These are phyloP conservation scores for Porcisia hertigi DNA, from an alignment of 208 protist species.

Conservation along the genomic window DNA sequence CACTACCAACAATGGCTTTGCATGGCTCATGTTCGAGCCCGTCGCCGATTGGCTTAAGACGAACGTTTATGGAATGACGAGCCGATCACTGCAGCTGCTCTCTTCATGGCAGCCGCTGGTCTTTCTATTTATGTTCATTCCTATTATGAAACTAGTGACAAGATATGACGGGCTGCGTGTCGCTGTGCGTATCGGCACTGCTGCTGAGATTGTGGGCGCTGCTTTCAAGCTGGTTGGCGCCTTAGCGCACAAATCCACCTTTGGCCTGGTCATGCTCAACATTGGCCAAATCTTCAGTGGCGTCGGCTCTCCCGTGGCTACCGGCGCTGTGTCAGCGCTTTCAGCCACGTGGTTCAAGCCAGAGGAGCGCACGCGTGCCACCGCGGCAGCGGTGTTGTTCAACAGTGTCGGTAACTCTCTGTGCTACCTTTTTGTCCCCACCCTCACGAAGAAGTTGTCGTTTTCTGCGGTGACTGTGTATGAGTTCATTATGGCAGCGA, in stretches of 20 bases:
- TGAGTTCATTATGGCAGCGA: slow-evolving; percentile 63
- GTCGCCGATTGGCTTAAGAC: slow-evolving; percentile 70
- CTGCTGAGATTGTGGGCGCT: slow-evolving; percentile 66
- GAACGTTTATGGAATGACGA: slow-evolving; percentile 62
- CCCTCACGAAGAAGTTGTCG: slow-evolving; percentile 47
- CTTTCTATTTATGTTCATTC: slow-evolving; percentile 70
- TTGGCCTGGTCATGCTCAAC: slow-evolving; percentile 71
- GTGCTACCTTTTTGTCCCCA: slow-evolving; percentile 78
- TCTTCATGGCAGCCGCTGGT: slow-evolving; percentile 85
- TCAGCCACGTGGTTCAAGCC: slow-evolving; percentile 85
- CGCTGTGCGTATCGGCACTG: slow-evolving; percentile 65
- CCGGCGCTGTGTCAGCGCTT: slow-evolving; percentile 74
- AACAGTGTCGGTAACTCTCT: slow-evolving; percentile 85
- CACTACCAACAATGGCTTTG: slow-evolving; percentile 86
- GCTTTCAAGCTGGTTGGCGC: slow-evolving; percentile 69
- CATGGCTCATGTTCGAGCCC: slow-evolving; percentile 90
- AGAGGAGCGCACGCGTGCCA: slow-evolving; percentile 82
- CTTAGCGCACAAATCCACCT: slow-evolving; percentile 33
- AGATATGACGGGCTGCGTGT: slow-evolving; percentile 73
- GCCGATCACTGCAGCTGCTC: slow-evolving; percentile 65
- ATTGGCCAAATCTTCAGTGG: slow-evolving; percentile 86
- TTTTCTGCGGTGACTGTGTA: slow-evolving; percentile 72
- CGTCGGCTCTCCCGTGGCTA: slow-evolving; percentile 83
- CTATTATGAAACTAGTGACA: slow-evolving; percentile 79
- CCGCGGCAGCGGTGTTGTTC: slow-evolving; percentile 76